A percentile compares a stretch with the other conserved stretches of the same genome.
phyloP scores from a whole-genome alignment of 352 stramenopile genomes.

The Achlya hypogyna region DNA sequence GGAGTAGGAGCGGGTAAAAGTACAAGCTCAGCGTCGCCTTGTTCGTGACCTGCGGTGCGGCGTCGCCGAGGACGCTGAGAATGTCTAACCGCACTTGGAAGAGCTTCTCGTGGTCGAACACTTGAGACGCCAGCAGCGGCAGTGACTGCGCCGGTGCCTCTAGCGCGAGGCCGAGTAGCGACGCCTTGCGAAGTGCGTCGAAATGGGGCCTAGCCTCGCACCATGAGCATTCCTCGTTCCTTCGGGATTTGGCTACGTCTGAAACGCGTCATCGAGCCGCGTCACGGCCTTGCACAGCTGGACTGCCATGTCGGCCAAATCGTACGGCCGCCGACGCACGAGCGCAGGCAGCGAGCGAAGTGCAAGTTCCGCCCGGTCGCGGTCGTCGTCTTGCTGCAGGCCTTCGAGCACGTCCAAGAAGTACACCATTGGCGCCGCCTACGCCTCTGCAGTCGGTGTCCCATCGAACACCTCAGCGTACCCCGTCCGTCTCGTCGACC shows the following conservation, averaged over 20 bases:
- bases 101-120: conserved; percentile 11
- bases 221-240: too few species aligned
- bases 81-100: conserved; percentile 17
- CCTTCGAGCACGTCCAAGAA: conserved; percentile 8
- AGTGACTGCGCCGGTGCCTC: conserved; percentile 5
- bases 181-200: conserved; percentile 2
- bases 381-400: conserved; percentile 3
- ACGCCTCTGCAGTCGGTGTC: neutral
- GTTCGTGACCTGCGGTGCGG: neutral
- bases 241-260: too few species aligned
- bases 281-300: neutral
- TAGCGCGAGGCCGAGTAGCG: neutral
- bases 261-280: conserved; percentile 12
- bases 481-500: neutral
- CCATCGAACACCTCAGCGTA: neutral
- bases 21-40: neutral
- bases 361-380: conserved; percentile 1
- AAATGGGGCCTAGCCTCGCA: conserved; percentile 1
- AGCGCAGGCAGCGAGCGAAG: conserved; percentile 3
- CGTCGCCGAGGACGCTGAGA: neutral
- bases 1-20: conserved; percentile 12
- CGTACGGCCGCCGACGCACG: conserved; percentile 8
- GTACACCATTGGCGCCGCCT: conserved; percentile 9
- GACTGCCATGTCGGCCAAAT: conserved; percentile 12
- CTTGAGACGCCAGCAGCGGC: neutral